Base-by-base conservation (phyloP, 768 basidiomycete genomes). In the Rhodocollybia butyracea region DNA sequence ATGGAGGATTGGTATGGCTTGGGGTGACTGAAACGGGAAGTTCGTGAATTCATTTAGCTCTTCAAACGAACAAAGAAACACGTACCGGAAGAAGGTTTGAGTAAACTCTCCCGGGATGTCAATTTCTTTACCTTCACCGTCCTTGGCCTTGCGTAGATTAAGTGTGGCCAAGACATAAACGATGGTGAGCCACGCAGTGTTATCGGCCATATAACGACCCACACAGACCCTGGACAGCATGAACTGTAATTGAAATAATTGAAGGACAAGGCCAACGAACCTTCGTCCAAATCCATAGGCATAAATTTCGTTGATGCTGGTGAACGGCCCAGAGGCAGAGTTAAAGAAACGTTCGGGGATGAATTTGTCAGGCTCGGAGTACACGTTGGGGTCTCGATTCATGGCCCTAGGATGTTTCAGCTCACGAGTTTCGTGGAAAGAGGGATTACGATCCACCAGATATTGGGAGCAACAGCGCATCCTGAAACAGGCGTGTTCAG, bases 361-460 rank as follows among this genome's bases (percentile, higher is more conserved):
- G 36, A 67, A 67, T 6, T 43, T 57, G 13, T 68, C 50, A 10
- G 64, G 66, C 34, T 66, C 55, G 7, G 58, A 59, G 38, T 59
- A 68, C 19, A 63, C 59, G 12, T 57, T 54, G 1, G 66, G 64
- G 54, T 67, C 64, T 5, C 61, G 59, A 17, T 64, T 59, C 21
- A 66, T 63, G 22, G 60, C 61, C 66, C 64, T 66, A 13, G 50
- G 27, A n/a, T 13, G 5, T 29, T 5, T 11, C 21, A 46, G 11
- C 15, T 5, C n/a, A 12, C 21, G 12, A 22, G 3, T 32, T 10
- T 3, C 5, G 3, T 32, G 15, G 11, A 36, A 7, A 12, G 3
- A 36, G 24, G 8, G 24, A n/a, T n/a, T 26, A 50, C 48, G n/a
- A n/a, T n/a, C n/a, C 13, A 50, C 48, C 48, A 50, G 15, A 50